Conservation (phyloP, 208 protist species). For the Wallacemonas sp. region DNA sequence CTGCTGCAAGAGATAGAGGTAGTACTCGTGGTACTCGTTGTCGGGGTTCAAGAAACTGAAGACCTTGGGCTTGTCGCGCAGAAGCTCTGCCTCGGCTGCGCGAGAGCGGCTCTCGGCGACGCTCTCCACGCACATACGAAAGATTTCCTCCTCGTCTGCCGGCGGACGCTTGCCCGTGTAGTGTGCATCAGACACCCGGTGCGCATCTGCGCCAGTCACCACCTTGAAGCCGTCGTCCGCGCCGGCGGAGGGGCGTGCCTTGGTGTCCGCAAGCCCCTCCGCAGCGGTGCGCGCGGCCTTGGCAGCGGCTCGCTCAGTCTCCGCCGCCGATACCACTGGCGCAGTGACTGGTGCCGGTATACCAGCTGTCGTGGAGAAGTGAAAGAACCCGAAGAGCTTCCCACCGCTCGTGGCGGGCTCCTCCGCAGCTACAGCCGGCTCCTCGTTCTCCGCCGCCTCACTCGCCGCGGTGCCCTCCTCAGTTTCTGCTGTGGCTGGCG, state of each 20-base stretch:
- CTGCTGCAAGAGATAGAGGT: conserved; percentile 76
- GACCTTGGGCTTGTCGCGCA: conserved; percentile 63
- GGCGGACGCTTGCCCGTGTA: conserved; percentile 73
- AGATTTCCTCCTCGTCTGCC: conserved; percentile 62
- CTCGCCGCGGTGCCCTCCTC: too few species aligned
- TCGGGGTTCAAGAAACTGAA: conserved; percentile 85
- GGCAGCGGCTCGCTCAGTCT: conserved; percentile 10
- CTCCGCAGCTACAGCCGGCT: background rate
- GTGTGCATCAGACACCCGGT: conserved; percentile 19
- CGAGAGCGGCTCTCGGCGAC: conserved; percentile 61
- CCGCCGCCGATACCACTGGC: background rate
- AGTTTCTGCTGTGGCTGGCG: background rate
- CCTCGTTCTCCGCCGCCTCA: background rate
- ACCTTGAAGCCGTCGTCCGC: background rate
- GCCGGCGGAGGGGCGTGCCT: background rate
- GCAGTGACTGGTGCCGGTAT: conserved; percentile 7
- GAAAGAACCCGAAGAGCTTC: conserved; percentile 39
- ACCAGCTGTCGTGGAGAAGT: conserved; percentile 12
- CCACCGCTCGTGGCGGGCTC: background rate
- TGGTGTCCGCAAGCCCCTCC: background rate
- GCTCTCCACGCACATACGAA: conserved; percentile 51
- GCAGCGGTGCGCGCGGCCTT: conserved; percentile 10
- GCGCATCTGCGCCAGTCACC: conserved; percentile 4
- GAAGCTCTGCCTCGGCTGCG: conserved; percentile 69
- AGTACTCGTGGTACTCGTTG: conserved; percentile 87